Evolutionary conservation across 805 yeast species (phyloP), one percentile per base, ranked within the genome.

Genomic region (Nakazawaea wyomingensis): DNA sequence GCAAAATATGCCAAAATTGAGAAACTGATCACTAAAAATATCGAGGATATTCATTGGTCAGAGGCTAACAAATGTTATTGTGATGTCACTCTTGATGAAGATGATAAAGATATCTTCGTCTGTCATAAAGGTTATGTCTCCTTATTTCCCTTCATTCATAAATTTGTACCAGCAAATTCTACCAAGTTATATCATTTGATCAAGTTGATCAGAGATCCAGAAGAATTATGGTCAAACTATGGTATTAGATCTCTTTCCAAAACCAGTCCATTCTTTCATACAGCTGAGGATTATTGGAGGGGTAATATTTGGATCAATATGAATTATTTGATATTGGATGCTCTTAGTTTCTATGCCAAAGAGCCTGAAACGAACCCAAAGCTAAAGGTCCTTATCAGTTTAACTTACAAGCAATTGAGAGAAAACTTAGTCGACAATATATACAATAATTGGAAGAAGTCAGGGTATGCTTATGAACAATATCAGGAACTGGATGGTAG

Each of bases 221-320:
- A 78, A 10, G 80, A 82, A 54, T 63, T 93, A 41, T 90, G 93
- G 85, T 65, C 87, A 6, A 73, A 72, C 1, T 88, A 58, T 51
- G 99, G 99, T 11, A 67, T 93, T 29, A 71, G 96, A 49, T 85
- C 96, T 0, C 65, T 93, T 29, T 85, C 96, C 1, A 79, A 78
- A 53, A 52, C 69, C 4, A 90, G 85, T 53, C 65, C 66, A 17
- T 65, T 56, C 46, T 93, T 83, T 63, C 84, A 84, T 43, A 76
- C 81, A 0, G 91, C 74, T 6, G 99, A 93, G 56, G 82, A 91
- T 61, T 93, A 93, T 65, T 93, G 99, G 99, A 76, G 96, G 49
- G 93, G 96, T 1, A 87, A 95, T 16, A 72, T 93, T 21, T 93
- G 98, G 98, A 69, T 89, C 52, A 85, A 89, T 59, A 85, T 93